phyloP scores from a whole-genome alignment of 805 yeast species.

The Yamadazyma paraphyllophila region DNA sequence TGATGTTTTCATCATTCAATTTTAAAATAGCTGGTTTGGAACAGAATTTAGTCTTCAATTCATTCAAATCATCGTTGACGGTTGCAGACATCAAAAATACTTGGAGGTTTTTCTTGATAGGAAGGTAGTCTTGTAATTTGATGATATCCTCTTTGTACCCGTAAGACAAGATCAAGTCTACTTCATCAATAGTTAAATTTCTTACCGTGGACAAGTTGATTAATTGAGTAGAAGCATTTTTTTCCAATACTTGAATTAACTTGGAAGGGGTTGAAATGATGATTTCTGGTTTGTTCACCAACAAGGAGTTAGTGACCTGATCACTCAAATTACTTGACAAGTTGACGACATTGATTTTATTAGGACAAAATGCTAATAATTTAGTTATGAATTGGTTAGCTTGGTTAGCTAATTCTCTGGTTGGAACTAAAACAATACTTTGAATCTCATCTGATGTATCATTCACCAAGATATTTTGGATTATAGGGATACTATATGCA shows the following conservation, averaged over 20 bases:
- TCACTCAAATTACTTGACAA: conserved; percentile 65
- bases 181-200: conserved; percentile 89
- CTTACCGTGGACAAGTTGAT: conserved; percentile 56
- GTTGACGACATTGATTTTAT: conserved; percentile 62
- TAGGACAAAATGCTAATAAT: conserved; percentile 68
- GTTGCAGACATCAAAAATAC: conserved; percentile 97
- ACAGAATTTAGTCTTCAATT: conserved; percentile 74
- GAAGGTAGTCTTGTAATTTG: conserved; percentile 60
- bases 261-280: conserved; percentile 86
- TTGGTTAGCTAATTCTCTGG: conserved; percentile 87
- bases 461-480: conserved; percentile 66
- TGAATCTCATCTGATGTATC: conserved; percentile 30
- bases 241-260: conserved; percentile 55
- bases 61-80: conserved; percentile 78
- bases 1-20: conserved; percentile 67
- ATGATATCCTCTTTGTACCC: conserved; percentile 87
- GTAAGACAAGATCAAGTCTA: conserved; percentile 83
- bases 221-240: conserved; percentile 28
- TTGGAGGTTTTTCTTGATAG: conserved; percentile 75
- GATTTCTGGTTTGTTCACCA: conserved; percentile 75
- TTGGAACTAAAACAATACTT: conserved; percentile 83
- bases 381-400: conserved; percentile 69
- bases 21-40: conserved; percentile 78
- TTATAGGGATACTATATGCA: conserved; percentile 83
- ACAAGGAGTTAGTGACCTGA: conserved; percentile 65